These are phyloP conservation scores for Eutypella sp. DNA, from an alignment of 2,329 filamentous ascomycete species.

Conservation along the genomic window DNA sequence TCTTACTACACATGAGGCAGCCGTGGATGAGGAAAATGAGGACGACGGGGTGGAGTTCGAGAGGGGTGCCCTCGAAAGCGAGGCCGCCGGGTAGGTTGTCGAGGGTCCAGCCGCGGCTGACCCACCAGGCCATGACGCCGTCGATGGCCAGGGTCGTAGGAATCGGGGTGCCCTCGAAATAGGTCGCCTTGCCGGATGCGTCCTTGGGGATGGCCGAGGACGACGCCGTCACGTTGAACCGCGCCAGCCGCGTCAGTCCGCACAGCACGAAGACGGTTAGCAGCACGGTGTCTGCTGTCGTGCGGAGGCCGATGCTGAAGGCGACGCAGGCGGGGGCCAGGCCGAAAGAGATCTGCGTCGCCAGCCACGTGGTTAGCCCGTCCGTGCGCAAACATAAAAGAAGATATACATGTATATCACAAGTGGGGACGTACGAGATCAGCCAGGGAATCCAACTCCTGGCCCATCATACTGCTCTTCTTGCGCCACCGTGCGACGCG, in stretches of 20 bases:
- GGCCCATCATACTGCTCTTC: conserved; percentile 97
- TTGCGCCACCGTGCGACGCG: conserved; percentile 93
- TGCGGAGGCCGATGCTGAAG: conserved; percentile 85
- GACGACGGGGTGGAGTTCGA: conserved; percentile 83
- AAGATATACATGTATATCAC: neutral
- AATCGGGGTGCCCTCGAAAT: conserved; percentile 96
- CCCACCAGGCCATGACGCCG: conserved; percentile 83
- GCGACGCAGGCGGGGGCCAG: conserved; percentile 82
- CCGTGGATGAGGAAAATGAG: conserved; percentile 82
- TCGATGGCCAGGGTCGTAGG: conserved; percentile 82
- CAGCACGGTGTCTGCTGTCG: conserved; percentile 71
- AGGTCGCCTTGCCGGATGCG: conserved; percentile 81
- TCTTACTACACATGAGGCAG: conserved; percentile 93
- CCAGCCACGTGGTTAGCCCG: neutral
- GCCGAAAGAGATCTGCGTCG: conserved; percentile 81
- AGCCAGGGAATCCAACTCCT: conserved; percentile 92
- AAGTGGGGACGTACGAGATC: conserved; percentile 64
- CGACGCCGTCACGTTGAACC: conserved; percentile 94
- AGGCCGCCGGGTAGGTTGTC: conserved; percentile 74
- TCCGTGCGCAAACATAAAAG: neutral
- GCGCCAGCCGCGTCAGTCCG: conserved; percentile 85
- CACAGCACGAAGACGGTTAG: conserved; percentile 90
- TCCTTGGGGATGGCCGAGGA: conserved; percentile 85
- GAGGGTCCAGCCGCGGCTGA: conserved; percentile 73
- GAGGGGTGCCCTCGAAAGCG: conserved; percentile 57